Conservation (phyloP, 2,329 filamentous ascomycete genomes). For the Ophiostoma populinum region DNA sequence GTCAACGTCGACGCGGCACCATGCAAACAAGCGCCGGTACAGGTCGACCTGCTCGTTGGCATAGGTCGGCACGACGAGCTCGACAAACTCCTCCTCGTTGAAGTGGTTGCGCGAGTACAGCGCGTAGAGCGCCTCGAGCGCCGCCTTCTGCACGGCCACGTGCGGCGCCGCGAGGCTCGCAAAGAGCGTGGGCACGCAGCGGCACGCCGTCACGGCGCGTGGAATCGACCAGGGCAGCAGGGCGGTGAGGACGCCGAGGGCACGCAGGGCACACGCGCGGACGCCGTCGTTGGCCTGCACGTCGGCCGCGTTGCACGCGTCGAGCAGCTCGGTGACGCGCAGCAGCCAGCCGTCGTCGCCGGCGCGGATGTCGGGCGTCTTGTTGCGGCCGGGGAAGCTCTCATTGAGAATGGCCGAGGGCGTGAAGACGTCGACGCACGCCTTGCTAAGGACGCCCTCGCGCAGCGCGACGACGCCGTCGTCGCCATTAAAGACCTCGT, state of each 20-base stretch:
- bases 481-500: constrained; percentile 85
- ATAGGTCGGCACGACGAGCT: constrained; percentile 67
- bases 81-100: constrained; percentile 59
- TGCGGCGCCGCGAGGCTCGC: constrained; percentile 52
- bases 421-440: constrained; percentile 87
- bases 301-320: constrained; percentile 51
- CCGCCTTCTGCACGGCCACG: constrained; percentile 60
- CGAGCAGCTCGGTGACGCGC: constrained; percentile 57
- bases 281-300: constrained; percentile 48
- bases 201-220: constrained; percentile 56
- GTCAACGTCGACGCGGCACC: constrained; percentile 61
- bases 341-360: constrained; percentile 77
- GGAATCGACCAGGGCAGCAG: constrained; percentile 78
- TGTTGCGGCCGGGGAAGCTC: constrained; percentile 55
- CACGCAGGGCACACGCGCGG: constrained; percentile 55
- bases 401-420: constrained; percentile 58
- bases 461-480: constrained; percentile 72
- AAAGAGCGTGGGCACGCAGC: constrained; percentile 53
- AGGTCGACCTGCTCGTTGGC: constrained; percentile 52
- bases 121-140: constrained; percentile 68
- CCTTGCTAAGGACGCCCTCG: constrained; percentile 69
- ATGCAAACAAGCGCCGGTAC: constrained; percentile 58
- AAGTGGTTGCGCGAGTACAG: constrained; percentile 63
- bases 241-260: constrained; percentile 59
- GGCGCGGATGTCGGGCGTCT: constrained; percentile 50